Percentiles rank a stretch among this genome's conserved stretches.
These are phyloP conservation scores for Penicillium silybi DNA, from an alignment of 495 filamentous ascomycete species.

Conservation along the genomic window DNA sequence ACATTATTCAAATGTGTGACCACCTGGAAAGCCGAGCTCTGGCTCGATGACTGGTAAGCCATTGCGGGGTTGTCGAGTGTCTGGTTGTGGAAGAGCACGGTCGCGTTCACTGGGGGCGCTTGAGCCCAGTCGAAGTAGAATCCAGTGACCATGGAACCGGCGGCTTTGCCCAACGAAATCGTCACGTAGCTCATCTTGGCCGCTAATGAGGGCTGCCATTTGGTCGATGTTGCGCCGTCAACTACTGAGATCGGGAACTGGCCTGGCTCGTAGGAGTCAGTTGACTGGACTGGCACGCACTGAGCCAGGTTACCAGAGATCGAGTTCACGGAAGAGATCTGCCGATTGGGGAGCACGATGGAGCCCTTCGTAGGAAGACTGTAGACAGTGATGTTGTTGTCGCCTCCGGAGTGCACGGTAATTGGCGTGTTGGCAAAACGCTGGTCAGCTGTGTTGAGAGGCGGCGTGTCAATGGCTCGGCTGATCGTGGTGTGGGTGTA, in stretches of 20 bases:
- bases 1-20: conserved; percentile 26
- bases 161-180: conserved; percentile 44
- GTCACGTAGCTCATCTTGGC: conserved; percentile 44
- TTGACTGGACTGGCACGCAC: conserved; percentile 54
- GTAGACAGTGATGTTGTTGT: conserved; percentile 37
- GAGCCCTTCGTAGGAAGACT: conserved; percentile 47
- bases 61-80: conserved; percentile 19
- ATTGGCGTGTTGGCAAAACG: conserved; percentile 49
- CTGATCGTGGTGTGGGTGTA: conserved; percentile 61
- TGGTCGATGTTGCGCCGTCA: conserved; percentile 66
- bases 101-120: conserved; percentile 53
- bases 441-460: conserved; percentile 39
- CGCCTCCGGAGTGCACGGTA: conserved; percentile 46
- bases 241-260: conserved; percentile 70
- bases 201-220: conserved; percentile 63
- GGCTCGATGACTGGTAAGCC: conserved; percentile 1
- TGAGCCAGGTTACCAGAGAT: conserved; percentile 61
- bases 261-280: conserved; percentile 51
- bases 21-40: conserved; percentile 10
- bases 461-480: conserved; percentile 32
- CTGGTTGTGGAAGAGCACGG: conserved; percentile 53
- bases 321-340: conserved; percentile 42
- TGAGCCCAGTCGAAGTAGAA: conserved; percentile 67
- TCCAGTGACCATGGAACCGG: conserved; percentile 40
- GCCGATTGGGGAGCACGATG: conserved; percentile 58